Base-by-base conservation (phyloP, 306 rosid genomes). In the Begonia loranthoides region DNA sequence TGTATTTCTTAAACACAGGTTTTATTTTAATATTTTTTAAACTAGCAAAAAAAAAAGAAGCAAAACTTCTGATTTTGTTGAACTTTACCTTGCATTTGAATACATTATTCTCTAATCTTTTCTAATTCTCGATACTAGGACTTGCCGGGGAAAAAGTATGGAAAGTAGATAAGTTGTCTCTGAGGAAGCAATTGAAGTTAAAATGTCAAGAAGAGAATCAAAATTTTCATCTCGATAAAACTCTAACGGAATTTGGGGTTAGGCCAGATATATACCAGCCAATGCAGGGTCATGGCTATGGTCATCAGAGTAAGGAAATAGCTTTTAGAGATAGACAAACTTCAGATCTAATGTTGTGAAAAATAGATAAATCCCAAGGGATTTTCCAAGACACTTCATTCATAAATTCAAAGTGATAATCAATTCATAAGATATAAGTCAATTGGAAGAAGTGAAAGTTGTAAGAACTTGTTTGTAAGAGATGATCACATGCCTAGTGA, bases 1-100 rank as follows among this genome's bases (percentile, higher is more conserved):
- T 92, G 94, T 87, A 66, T 83, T 87, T 68, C 78, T 70, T 92
- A 38, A 17, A 83, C 76, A 92, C 99, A 80, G 99, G 99, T 92
- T 65, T 51, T 28, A 3, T 28, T 28, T 28, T 3, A 28, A 28
- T 28, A 5, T 28, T 28, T 28, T 28, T 28, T 19, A 19, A 28
- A 28, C 36, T 28, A 28, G n/a, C 36, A 2, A 19, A 1, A 19
- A 19, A 19, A 19, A 19, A 2, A 19, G 36, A 7, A 28, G 0
- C 4, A 19, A 28, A 28, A 5, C 36, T 4, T 28, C 9, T 28
- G 36, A 28, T 28, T 28, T 7, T 28, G 36, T 5, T 28, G 36
- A 28, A 4, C 36, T 28, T 28, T 28, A 28, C 0, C 9, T 28
- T 28, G 36, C 36, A 28, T 28, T 28, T 28, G 36, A 28, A 28